Conservation (phyloP, 768 basidiomycete genomes). For the Nidularia sp. region DNA sequence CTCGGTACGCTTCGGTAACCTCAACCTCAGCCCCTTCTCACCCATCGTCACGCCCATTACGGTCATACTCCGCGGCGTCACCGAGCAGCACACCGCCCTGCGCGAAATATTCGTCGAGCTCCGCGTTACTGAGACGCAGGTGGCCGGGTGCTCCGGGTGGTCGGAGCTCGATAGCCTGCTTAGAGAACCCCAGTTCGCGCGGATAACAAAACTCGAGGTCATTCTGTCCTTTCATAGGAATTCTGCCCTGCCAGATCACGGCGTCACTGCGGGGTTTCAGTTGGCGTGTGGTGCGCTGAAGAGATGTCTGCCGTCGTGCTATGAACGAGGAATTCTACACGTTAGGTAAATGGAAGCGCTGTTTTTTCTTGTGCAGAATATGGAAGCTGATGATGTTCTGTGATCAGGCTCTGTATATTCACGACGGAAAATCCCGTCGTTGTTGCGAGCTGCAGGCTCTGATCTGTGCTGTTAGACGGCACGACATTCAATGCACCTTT, state of each 20-base stretch:
- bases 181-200: background rate
- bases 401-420: background rate
- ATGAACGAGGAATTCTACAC: background rate
- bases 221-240: background rate
- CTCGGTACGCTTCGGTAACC: background rate
- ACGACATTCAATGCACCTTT: background rate
- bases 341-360: background rate
- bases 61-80: background rate
- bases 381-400: background rate
- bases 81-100: background rate
- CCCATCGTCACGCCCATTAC: background rate
- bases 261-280: background rate
- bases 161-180: background rate
- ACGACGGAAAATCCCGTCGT: background rate
- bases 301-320: background rate
- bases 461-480: background rate
- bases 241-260: background rate
- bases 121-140: background rate
- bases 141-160: background rate
- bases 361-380: background rate
- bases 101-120: background rate
- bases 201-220: background rate
- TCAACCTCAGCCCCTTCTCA: background rate
- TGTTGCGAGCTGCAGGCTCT: background rate
- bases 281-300: background rate